Evolutionary conservation across 2,329 filamentous ascomycete genomes (phyloP).

Genomic region (Aspergillus neoniger): DNA sequence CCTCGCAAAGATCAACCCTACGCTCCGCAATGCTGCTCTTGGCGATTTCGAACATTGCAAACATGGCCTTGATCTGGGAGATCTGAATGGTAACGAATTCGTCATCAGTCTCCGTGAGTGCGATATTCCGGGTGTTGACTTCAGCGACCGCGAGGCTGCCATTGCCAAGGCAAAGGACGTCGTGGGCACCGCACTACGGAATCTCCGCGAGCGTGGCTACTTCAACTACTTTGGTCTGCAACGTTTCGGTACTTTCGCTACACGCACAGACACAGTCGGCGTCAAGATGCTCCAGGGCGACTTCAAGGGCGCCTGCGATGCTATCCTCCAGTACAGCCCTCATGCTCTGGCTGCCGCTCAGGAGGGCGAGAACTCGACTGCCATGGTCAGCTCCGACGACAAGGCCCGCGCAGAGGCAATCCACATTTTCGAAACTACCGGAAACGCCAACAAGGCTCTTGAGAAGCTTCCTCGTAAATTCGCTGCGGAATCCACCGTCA

Average conservation of each 20-base stretch:
- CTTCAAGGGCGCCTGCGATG: slow-evolving; percentile 75
- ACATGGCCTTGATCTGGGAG: slow-evolving; percentile 74
- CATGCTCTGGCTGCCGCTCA: slow-evolving; percentile 61
- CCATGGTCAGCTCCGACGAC: slow-evolving; percentile 71
- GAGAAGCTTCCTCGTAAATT: slow-evolving; percentile 76
- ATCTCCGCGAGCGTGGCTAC: slow-evolving; percentile 75
- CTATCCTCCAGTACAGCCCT: slow-evolving; percentile 72
- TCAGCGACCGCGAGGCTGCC: slow-evolving; percentile 49
- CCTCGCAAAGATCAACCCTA: slow-evolving; percentile 64
- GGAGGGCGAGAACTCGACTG: slow-evolving; percentile 42
- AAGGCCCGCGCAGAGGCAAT: slow-evolving; percentile 76
- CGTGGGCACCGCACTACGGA: slow-evolving; percentile 62
- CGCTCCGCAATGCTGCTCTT: slow-evolving; percentile 62
- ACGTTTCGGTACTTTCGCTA: slow-evolving; percentile 84
- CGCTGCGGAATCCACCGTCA: slow-evolving; percentile 74
- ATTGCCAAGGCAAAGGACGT: slow-evolving; percentile 45
- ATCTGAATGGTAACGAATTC: slow-evolving; percentile 88
- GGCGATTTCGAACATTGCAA: slow-evolving; percentile 80
- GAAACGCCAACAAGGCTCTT: slow-evolving; percentile 62
- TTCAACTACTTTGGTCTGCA: slow-evolving; percentile 99
- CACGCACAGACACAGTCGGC: slow-evolving; percentile 83
- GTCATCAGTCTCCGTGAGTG: slow-evolving; percentile 88
- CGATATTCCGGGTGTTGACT: slow-evolving; percentile 55
- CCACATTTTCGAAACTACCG: slow-evolving; percentile 67
- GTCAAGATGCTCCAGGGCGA: slow-evolving; percentile 79